A percentile compares a stretch with the other conserved stretches of the same genome.
These are phyloP conservation scores for Durotheca rogersii DNA, from an alignment of 495 filamentous ascomycete species.

Conservation along the genomic window DNA sequence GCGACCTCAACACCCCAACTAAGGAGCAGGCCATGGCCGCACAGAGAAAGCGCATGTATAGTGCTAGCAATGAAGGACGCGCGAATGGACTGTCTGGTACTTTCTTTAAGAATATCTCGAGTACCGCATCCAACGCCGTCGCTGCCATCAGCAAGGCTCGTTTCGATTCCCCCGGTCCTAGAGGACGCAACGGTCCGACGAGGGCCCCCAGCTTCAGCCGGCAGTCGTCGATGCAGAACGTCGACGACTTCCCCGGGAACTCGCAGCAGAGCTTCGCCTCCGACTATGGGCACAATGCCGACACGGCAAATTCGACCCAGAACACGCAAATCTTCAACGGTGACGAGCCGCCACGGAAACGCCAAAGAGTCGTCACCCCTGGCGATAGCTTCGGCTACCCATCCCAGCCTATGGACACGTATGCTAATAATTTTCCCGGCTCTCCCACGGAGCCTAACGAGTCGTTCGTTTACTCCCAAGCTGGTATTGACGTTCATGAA, in stretches of 20 bases:
- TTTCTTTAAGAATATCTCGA: constrained; percentile 94
- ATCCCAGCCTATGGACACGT: constrained; percentile 55
- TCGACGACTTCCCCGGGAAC: constrained; percentile 45
- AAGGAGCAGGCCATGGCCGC: constrained; percentile 99
- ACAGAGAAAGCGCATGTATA: constrained; percentile 88
- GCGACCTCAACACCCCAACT: constrained; percentile 85
- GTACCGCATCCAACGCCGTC: constrained; percentile 85
- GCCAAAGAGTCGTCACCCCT: constrained; percentile 52
- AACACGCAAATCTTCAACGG: constrained; percentile 41
- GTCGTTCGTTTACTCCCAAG: constrained; percentile 74
- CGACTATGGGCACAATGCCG: constrained; percentile 46
- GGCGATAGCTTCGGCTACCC: constrained; percentile 51
- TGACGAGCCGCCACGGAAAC: constrained; percentile 87
- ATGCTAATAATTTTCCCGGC: constrained; percentile 45
- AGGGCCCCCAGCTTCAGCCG: constrained; percentile 56
- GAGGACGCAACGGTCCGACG: constrained; percentile 52
- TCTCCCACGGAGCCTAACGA: constrained; percentile 87
- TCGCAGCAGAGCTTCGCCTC: constrained; percentile 53
- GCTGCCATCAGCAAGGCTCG: constrained; percentile 94
- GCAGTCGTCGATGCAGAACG: constrained; percentile 63
- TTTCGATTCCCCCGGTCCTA: constrained; percentile 80
- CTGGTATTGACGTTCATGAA: constrained; percentile 48
- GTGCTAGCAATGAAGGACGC: constrained; percentile 65
- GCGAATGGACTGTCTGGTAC: constrained; percentile 70
- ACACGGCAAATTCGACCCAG: constrained; percentile 51